phyloP scores from a whole-genome alignment of 192 early-diverging fungal genomes.

The Fimicolochytrium jonesii region DNA sequence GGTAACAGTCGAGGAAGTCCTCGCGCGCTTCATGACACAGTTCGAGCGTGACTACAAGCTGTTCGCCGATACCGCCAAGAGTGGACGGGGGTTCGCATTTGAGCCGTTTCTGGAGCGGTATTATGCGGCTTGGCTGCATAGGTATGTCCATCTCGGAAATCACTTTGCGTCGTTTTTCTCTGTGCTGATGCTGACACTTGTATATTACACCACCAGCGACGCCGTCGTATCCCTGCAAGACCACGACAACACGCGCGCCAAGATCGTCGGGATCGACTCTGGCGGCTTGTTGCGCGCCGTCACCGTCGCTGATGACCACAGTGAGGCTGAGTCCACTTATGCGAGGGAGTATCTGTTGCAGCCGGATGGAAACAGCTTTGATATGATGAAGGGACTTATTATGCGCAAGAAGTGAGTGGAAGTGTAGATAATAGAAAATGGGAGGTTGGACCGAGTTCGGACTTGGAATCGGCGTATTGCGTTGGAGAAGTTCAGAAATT shows the following conservation, averaged over 20 bases:
- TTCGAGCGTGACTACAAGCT: constrained; percentile 74
- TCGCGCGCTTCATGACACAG: constrained; percentile 61
- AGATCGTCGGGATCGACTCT: constrained; percentile 75
- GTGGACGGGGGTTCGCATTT: constrained; percentile 47
- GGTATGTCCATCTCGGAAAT: too few species aligned
- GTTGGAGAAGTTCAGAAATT: too few species aligned
- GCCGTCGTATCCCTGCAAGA: constrained; percentile 64
- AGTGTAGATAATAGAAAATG: neutral
- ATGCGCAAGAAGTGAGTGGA: constrained; percentile 57
- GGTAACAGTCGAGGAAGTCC: constrained; percentile 65
- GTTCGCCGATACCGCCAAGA: constrained; percentile 52
- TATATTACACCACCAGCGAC: constrained; percentile 34
- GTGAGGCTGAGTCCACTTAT: constrained; percentile 12
- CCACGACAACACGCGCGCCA: constrained; percentile 48
- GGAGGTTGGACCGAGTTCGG: too few species aligned
- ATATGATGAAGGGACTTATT: constrained; percentile 93
- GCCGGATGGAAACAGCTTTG: constrained; percentile 97
- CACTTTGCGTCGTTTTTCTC: too few species aligned
- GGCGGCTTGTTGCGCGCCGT: constrained; percentile 68
- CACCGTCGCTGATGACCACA: constrained; percentile 40
- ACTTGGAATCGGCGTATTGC: too few species aligned
- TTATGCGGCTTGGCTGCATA: constrained; percentile 86
- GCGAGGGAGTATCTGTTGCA: constrained; percentile 67
- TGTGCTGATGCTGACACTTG: too few species aligned
- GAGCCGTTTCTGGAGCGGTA: constrained; percentile 72